A percentile compares a stretch with the other conserved stretches of the same genome.
Conservation (phyloP, 129 eudicot species). For the Centella asiatica region DNA sequence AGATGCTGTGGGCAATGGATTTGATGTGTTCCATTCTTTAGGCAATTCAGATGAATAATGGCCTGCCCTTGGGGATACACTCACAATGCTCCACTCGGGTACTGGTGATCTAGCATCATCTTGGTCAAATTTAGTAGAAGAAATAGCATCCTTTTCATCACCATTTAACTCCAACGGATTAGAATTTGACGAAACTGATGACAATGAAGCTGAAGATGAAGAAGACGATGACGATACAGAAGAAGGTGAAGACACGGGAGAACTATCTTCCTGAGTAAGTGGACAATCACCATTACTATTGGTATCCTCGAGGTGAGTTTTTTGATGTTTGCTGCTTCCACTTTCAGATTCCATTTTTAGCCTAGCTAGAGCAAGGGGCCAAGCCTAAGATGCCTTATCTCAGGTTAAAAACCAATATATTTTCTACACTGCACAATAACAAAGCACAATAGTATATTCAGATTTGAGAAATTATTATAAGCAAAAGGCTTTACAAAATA, state of each 20-base stretch:
- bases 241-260: slow-evolving; percentile 5
- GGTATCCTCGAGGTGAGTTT: slow-evolving; percentile 12
- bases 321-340: slow-evolving; percentile 25
- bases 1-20: slow-evolving; percentile 29
- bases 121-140: slow-evolving; percentile 12
- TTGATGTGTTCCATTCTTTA: slow-evolving; percentile 9
- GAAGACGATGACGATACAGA: slow-evolving; percentile 34
- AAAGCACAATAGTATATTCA: neutral
- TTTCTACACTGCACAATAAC: neutral
- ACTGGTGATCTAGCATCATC: slow-evolving; percentile 13
- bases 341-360: slow-evolving; percentile 30
- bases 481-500: neutral
- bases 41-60: neutral
- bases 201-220: slow-evolving; percentile 16
- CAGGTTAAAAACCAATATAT: neutral
- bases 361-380: slow-evolving; percentile 2
- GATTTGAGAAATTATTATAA: neutral
- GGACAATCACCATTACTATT: slow-evolving; percentile 17
- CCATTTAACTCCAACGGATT: slow-evolving; percentile 22
- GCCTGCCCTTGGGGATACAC: slow-evolving; percentile 21
- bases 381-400: neutral
- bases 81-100: slow-evolving; percentile 30
- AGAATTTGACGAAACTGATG: slow-evolving; percentile 15
- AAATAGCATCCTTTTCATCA: slow-evolving; percentile 12
- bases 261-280: slow-evolving; percentile 7